Percentiles rank a stretch among this genome's conserved stretches.
Conservation (phyloP, 2,329 filamentous ascomycete genomes). For the Fusarium sp. region DNA sequence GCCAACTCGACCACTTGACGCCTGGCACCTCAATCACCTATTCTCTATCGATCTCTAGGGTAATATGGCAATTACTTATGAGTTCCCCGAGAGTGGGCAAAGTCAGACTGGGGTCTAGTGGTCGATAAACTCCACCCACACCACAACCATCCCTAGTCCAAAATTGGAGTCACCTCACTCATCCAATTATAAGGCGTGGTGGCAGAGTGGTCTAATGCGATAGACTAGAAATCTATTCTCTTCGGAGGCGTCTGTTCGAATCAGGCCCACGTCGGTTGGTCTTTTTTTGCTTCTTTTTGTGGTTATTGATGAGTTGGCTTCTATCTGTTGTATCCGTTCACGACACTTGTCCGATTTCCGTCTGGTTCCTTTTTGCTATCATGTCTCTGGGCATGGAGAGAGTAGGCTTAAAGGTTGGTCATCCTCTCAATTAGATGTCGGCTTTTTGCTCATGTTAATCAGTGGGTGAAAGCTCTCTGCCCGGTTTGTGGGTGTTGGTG, state of each 20-base stretch:
- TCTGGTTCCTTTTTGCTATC: neutral
- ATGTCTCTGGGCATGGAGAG: neutral
- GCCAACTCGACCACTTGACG: neutral
- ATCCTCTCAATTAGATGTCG: neutral
- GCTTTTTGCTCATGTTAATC: neutral
- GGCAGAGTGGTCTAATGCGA: slow-evolving; percentile 51
- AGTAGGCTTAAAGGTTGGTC: neutral
- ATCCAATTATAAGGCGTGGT: slow-evolving; percentile 42
- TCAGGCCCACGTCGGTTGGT: slow-evolving; percentile 46
- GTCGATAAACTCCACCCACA: neutral
- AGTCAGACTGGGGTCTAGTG: neutral
- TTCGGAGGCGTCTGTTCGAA: slow-evolving; percentile 51
- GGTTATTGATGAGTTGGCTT: neutral
- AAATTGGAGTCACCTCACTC: neutral
- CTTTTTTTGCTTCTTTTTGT: no score
- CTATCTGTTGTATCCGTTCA: no score
- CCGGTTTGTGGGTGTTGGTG: neutral
- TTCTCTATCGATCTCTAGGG: neutral
- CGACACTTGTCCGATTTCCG: neutral
- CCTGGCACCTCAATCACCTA: neutral
- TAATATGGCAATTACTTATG: no score
- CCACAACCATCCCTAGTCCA: neutral
- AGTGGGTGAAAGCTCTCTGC: neutral
- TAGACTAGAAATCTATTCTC: slow-evolving; percentile 51
- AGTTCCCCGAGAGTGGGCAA: neutral